Evolutionary conservation across 305 asterid species (phyloP), one percentile per base, ranked within the genome.

Genomic region (Rubia peregrina): DNA sequence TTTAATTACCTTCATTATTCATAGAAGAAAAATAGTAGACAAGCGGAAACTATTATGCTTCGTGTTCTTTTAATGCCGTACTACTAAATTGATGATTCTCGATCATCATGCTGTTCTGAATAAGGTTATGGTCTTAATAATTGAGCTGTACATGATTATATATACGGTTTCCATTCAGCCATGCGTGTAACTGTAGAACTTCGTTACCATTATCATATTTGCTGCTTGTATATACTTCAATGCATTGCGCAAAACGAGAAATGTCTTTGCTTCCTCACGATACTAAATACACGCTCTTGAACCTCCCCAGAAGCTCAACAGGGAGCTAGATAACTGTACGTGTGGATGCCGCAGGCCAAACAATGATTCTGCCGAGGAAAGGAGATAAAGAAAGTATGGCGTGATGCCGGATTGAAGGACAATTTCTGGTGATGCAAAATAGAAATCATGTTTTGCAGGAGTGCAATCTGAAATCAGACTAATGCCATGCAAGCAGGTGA

Each of bases 311-410:
- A 83, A 78, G 64, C 83, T 90, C 59, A 73, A 90, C 68, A 73
- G 74, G 14, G 91, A 84, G 17, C 78, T 84, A 7, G 91, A 90
- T n/a, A 75, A 71, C 49, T 90, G 97, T 79, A 81, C 83, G 5
- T 88, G 97, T 71, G 95, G 95, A 76, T 84, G 93, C 87, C 87
- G 71, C 73, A 74, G 74, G 76, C 72, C 70, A 55, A 60, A 38
- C 57, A 63, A 73, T 73, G n/a, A 22, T 17, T 56, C 49, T 9
- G 68, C 19, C 30, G 75, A 42, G 21, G 78, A 24, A 57, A 64
- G 64, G 49, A 70, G 64, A 11, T 68, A 10, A 65, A 57, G 38
- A 61, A 9, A 46, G 68, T 14, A 10, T 30, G 26, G 12, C 40
- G 6, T 24, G 17, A 49, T 7, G 12, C 12, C 24, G 36, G 55